These are phyloP conservation scores for Oryza officinalis DNA, from an alignment of 176 grass and related monocot species.

Conservation along the genomic window DNA sequence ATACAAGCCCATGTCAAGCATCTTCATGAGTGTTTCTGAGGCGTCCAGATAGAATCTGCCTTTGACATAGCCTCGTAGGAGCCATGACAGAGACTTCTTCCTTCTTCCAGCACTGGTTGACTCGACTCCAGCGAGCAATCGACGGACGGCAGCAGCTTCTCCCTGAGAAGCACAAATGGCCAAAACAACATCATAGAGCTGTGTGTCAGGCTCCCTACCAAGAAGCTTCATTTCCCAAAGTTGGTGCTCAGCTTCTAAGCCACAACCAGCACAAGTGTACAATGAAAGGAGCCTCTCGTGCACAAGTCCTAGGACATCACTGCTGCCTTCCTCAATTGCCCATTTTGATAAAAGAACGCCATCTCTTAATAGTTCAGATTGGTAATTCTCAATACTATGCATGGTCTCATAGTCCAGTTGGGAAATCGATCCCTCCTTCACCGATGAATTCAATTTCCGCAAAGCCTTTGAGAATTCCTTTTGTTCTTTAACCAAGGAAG, in stretches of 20 bases:
- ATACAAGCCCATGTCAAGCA: constrained; percentile 79
- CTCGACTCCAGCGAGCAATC: constrained; percentile 74
- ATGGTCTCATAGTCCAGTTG: constrained; percentile 59
- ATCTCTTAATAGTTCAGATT: constrained; percentile 62
- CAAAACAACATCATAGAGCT: constrained; percentile 86
- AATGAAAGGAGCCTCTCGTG: constrained; percentile 82
- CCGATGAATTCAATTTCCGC: constrained; percentile 68
- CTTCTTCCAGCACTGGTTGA: constrained; percentile 57
- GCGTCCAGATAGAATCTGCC: constrained; percentile 84
- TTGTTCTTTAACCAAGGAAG: constrained; percentile 94
- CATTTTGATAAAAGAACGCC: constrained; percentile 78
- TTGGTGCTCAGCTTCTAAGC: constrained; percentile 80
- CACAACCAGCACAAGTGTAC: constrained; percentile 79
- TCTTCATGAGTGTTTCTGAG: constrained; percentile 62
- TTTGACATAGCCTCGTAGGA: constrained; percentile 87
- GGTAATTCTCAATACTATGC: constrained; percentile 55
- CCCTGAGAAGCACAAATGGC: constrained; percentile 96
- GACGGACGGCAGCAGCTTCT: constrained; percentile 61
- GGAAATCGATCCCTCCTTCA: constrained; percentile 57
- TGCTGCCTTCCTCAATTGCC: constrained; percentile 70
- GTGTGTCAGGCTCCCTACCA: constrained; percentile 87
- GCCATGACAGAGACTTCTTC: constrained; percentile 89
- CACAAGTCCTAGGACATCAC: constrained; percentile 60
- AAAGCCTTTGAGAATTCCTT: constrained; percentile 90
- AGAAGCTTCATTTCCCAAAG: constrained; percentile 89